Evolutionary conservation across 108 stramenopile genomes (phyloP), one percentile per base, ranked within the genome.

Genomic region (Cyclostephanos tholiformis): DNA sequence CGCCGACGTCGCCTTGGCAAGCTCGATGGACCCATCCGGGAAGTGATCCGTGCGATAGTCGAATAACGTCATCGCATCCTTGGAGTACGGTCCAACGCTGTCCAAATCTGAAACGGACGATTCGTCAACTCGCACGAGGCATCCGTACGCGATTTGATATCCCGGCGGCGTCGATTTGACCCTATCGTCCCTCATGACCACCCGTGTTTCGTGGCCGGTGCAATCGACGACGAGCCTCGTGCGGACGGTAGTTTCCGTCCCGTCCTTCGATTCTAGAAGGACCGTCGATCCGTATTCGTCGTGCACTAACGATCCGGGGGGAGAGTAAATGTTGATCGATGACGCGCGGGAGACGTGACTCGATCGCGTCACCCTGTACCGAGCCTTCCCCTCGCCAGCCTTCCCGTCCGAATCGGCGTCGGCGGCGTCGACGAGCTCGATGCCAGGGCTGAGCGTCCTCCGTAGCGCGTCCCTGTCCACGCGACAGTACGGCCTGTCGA

Each of bases 1-100:
- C n/a, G 78, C 89, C 9, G 75, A 77, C 55, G 64, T 84, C 22
- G 89, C 89, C 41, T 69, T 60, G 61, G 72, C 49, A 51, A 60
- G 46, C 52, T 72, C 84, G 41, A 67, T 36, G 29, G 81, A 85
- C 19, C 79, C 79, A 6, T 56, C 68, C 16, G 72, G 64, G 58
- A 93, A 89, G 71, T 96, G 93, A 85, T 96, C 92, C 13, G 95
- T 97, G 51, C 98, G 87, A 79, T 98, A 98, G 77, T 98, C 98
- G 77, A 98, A 97, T 29, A 98, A 71, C 0, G 95, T 93, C 97
- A 98, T 98, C 48, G 95, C 93, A 55, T 96, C 95, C 72, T 91
- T 91, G 59, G 87, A 91, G 67, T 98, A 98, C 2, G 96, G 96
- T 41, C 95, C 96, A 55, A 88, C 62, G n/a, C 69, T 63, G 7